A percentile compares a stretch with the other conserved stretches of the same genome.
phyloP scores from a whole-genome alignment of 345 rosid genomes.

The Linum trigynum region DNA sequence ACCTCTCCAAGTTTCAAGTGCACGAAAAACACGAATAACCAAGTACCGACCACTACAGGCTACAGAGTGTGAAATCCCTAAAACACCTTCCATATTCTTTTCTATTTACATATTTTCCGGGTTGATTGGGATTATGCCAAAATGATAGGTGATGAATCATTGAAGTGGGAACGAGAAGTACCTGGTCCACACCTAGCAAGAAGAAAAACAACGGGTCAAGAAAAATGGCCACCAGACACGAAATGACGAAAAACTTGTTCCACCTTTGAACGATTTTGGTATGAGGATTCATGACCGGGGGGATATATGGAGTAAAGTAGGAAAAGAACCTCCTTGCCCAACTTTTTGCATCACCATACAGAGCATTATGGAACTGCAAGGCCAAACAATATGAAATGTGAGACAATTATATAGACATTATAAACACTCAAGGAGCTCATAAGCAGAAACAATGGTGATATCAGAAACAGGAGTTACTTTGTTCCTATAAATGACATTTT shows the following conservation, averaged over 20 bases:
- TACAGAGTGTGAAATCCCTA: too few relatives aligned
- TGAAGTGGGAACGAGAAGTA: constrained; percentile 8
- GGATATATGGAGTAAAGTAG: constrained; percentile 28
- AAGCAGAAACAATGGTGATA: too few relatives aligned
- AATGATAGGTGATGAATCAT: too few relatives aligned
- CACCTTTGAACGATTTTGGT: constrained; percentile 47
- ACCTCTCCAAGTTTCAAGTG: too few relatives aligned
- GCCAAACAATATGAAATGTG: neutral
- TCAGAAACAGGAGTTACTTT: too few relatives aligned
- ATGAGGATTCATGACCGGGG: constrained; percentile 82
- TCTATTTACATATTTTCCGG: too few relatives aligned
- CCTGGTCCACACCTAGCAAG: constrained; percentile 43
- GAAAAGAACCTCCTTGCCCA: constrained; percentile 54
- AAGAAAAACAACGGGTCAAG: constrained; percentile 82
- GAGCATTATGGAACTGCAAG: constrained; percentile 52
- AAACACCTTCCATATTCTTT: too few relatives aligned
- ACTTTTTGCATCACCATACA: constrained; percentile 77
- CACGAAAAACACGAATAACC: too few relatives aligned
- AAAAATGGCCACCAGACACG: constrained; percentile 66
- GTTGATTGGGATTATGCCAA: too few relatives aligned
- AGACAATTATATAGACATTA: neutral
- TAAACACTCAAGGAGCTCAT: too few relatives aligned
- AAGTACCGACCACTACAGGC: too few relatives aligned
- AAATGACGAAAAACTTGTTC: constrained; percentile 61
- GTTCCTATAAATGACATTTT: too few relatives aligned